Evolutionary conservation across 495 filamentous ascomycete genomes (phyloP).

Genomic region (Penicillium samsonianum): DNA sequence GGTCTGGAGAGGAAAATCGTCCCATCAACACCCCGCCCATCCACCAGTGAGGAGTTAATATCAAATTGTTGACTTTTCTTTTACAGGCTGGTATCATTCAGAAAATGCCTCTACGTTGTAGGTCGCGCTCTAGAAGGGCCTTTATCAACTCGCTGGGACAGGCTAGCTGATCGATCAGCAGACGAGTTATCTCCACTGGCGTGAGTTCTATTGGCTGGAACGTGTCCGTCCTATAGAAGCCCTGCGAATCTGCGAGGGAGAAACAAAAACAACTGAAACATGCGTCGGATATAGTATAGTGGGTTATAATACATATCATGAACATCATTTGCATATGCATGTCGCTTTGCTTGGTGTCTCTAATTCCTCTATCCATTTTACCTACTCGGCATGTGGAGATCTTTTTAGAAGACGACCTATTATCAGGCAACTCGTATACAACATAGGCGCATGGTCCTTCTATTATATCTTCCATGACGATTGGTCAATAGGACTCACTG

Average conservation of each 20-base stretch:
- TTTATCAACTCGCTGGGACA: not conserved
- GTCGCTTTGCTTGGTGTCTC: not conserved
- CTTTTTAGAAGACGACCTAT: not conserved
- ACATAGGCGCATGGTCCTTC: not conserved
- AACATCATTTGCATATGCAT: not conserved
- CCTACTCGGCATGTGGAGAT: not conserved
- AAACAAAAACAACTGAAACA: not conserved
- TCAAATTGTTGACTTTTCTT: not conserved
- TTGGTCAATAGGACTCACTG: not conserved
- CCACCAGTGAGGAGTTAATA: not conserved
- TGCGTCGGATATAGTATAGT: not conserved
- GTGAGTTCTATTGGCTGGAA: constrained; percentile 22
- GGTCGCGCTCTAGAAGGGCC: not conserved
- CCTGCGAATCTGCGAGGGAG: not conserved
- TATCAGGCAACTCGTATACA: not conserved
- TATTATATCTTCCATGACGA: not conserved
- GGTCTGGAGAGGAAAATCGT: not conserved
- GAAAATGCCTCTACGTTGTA: not conserved
- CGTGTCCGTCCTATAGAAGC: constrained; percentile 27
- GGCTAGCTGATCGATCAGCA: not conserved
- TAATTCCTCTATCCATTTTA: not conserved
- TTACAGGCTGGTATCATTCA: not conserved
- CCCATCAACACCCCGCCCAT: not conserved
- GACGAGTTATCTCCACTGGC: not conserved
- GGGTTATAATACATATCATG: not conserved